Evolutionary conservation across 148 eudicot species (phyloP), one percentile per base, ranked within the genome.

Genomic region (Nepenthes gracilis): DNA sequence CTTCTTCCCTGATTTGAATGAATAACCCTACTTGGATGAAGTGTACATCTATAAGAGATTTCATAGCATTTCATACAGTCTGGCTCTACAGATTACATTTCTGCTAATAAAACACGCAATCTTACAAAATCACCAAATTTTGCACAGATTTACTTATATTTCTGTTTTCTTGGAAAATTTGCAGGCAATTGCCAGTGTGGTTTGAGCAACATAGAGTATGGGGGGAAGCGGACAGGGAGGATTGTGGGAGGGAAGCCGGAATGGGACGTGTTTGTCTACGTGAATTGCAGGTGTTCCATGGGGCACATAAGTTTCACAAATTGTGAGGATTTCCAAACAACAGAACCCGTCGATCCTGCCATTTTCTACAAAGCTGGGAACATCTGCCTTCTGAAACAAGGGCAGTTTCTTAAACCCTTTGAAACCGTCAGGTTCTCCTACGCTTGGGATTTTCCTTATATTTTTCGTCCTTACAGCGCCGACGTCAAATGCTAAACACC

Each of bases 381-480:
- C 4, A 2, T 45, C 37, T 66, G 74, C 47, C 6, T 13, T 9
- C 33, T 58, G 9, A 47, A 58, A 9, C 33, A 10, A 10, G 64
- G 64, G 9, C 43, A 43, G 9, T 14, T 48, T 35, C 10, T 60
- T 33, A 13, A 33, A 33, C 62, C 63, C 10, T 14, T 36, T 35
- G 48, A 57, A 48, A 23, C 56, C 9, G 49, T 66, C 34, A 57
- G 23, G 9, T 72, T 56, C 55, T n/a, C 58, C 10, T 72, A 62
- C 51, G 75, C 59, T 66, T 72, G 70, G 75, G 70, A 62, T 57
- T 8, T 33, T 2, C 70, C 67, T 50, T 64, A 32, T 35, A 14
- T 61, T 61, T 60, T 64, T 56, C 2, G 36, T 15, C 75, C 70
- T 9, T 23, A 4, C 23, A 1, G 9, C 23, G 58, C 1, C n/a